These are phyloP conservation scores for Pelargonium citronellum DNA, from an alignment of 441 rosid species.

Conservation along the genomic window DNA sequence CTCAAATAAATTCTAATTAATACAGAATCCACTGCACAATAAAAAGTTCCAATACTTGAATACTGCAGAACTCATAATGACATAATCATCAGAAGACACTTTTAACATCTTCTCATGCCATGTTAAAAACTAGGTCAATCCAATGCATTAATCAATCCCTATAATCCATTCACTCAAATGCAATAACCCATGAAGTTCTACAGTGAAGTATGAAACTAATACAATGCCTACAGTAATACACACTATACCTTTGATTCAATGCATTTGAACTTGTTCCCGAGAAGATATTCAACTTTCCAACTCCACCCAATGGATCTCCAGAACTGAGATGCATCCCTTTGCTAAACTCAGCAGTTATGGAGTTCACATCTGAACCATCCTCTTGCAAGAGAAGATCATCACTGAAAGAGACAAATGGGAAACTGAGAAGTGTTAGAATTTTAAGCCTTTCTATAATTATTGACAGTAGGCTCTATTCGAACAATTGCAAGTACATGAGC, in stretches of 20 bases:
- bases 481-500: not conserved
- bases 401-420: constrained; percentile 38
- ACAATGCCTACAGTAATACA: constrained; percentile 7
- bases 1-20: no score
- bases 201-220: constrained; percentile 11
- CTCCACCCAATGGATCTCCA: constrained; percentile 41
- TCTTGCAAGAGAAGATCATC: constrained; percentile 93
- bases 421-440: not conserved
- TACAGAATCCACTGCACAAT: no score
- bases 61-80: no score
- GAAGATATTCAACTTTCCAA: constrained; percentile 36
- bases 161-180: not conserved
- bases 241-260: constrained; percentile 55
- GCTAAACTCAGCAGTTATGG: constrained; percentile 54
- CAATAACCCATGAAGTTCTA: not conserved
- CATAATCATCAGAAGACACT: no score
- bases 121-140: not conserved
- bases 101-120: not conserved
- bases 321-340: constrained; percentile 68
- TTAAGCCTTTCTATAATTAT: not conserved
- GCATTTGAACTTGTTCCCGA: constrained; percentile 45
- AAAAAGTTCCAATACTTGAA: no score
- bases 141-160: not conserved
- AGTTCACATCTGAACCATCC: constrained; percentile 57
- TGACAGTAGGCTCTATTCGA: not conserved